Conservation (phyloP, 2,329 filamentous ascomycete genomes). For the Akanthomyces muscarius region DNA sequence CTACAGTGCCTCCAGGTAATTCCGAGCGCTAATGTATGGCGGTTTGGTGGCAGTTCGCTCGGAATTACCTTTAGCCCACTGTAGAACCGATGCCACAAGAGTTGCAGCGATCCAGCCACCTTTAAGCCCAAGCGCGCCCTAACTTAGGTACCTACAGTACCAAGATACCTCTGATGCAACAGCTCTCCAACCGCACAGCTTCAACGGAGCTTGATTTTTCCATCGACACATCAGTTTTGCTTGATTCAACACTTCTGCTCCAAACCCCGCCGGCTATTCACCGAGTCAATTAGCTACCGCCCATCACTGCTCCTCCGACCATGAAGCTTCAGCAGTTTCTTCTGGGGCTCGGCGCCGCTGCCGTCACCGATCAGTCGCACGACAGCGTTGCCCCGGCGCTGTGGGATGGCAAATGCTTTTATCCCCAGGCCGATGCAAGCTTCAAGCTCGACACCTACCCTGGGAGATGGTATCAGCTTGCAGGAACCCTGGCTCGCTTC, state of each 20-base stretch:
- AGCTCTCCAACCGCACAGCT: neutral
- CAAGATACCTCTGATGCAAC: neutral
- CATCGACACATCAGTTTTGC: neutral
- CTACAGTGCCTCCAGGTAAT: too few species aligned
- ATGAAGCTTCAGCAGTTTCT: constrained; percentile 14
- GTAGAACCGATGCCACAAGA: neutral
- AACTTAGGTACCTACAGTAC: too few species aligned
- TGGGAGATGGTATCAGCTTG: constrained; percentile 33
- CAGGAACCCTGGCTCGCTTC: constrained; percentile 30
- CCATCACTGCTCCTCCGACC: neutral
- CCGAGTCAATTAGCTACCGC: neutral
- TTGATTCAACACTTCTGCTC: too few species aligned
- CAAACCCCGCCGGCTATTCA: neutral
- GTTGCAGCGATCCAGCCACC: neutral
- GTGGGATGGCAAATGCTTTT: constrained; percentile 32
- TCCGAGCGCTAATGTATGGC: too few species aligned
- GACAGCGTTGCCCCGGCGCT: constrained; percentile 27
- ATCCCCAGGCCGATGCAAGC: constrained; percentile 27
- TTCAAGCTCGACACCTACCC: constrained; percentile 30
- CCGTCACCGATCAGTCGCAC: constrained; percentile 6
- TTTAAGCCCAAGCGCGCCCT: too few species aligned
- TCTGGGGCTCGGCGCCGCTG: neutral
- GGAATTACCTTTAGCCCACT: too few species aligned
- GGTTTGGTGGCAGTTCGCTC: too few species aligned
- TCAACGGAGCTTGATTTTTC: neutral